Evolutionary conservation across 2,329 filamentous ascomycete species (phyloP), one percentile per base, ranked within the genome.

Genomic region (Diplocarpon rosae): DNA sequence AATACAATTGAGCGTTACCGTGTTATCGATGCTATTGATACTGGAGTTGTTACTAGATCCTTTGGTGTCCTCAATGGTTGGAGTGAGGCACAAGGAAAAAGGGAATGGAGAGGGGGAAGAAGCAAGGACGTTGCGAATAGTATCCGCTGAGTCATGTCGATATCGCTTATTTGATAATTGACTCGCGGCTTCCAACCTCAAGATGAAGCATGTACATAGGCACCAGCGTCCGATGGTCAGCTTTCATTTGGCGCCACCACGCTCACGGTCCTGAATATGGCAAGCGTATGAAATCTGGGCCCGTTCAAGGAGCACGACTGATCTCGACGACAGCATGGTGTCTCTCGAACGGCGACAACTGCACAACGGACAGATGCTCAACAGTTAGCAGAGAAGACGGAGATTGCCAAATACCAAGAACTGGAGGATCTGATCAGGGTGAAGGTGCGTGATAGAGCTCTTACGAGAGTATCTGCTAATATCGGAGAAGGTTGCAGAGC

Each of bases 361-460:
- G 65, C 68, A 49, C 69, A 72, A 57, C 73, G 75, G 54, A 83
- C 83, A 55, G 79, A 84, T 56, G 78, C 85, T 60, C 77, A 84
- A 60, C 75, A 76, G 46, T 71, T 78, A 53, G 76, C 80, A 62
- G 86, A 93, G 63, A 71, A 78, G 45, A 75, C 78, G 55, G 83
- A 83, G 63, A 94, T 95, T 58, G 67, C 72, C 46, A 75, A 79
- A 52, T 95, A 95, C 65, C 80, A 77, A 53, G 66, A 73, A 10
- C 69, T 95, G 35, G 85, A 89, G 52, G 69, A 74, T 42, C 66
- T 77, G 43, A 76, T 93, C 31, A 76, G 78, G 43, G 59, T 69
- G n/a, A 79, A 80, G 67, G 83, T 85, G 59, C 27, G 57, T 43
- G 32, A 24, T 28, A 39, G 46, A 15, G 30, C 33, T 13, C 44